A percentile compares a stretch with the other conserved stretches of the same genome.
Evolutionary conservation across 345 rosid genomes (phyloP).

Genomic region (Cardamine resedifolia): DNA sequence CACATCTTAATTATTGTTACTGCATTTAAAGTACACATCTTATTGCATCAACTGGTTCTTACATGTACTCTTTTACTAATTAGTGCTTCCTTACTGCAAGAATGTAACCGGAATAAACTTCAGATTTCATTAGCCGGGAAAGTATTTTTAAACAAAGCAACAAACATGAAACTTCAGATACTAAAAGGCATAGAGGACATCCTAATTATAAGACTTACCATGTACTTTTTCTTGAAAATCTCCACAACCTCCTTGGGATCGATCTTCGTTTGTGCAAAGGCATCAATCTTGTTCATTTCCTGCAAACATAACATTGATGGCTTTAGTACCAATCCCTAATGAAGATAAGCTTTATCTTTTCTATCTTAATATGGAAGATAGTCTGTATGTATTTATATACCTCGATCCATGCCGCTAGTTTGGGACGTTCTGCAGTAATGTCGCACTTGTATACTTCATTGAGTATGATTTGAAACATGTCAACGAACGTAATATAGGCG

Average conservation of each 20-base stretch:
- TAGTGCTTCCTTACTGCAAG: slow-evolving; percentile 30
- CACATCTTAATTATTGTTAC: no score
- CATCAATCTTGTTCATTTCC: slow-evolving; percentile 74
- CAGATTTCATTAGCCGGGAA: not conserved
- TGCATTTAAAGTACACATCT: not conserved
- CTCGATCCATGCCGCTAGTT: slow-evolving; percentile 74
- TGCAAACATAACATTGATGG: slow-evolving; percentile 29
- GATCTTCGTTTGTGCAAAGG: slow-evolving; percentile 61
- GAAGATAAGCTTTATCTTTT: not conserved
- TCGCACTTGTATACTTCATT: slow-evolving; percentile 53
- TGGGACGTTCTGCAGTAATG: slow-evolving; percentile 69
- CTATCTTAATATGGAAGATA: slow-evolving; percentile 4
- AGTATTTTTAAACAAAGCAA: not conserved
- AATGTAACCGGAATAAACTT: not conserved
- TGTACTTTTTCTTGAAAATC: slow-evolving; percentile 46
- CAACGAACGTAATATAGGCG: slow-evolving; percentile 67
- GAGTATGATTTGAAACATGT: slow-evolving; percentile 59
- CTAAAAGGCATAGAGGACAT: not conserved
- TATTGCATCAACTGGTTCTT: slow-evolving; percentile 9
- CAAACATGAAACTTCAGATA: not conserved
- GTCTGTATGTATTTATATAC: slow-evolving; percentile 32
- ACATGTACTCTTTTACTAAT: not conserved
- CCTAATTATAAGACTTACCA: slow-evolving; percentile 41
- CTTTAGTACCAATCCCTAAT: not conserved
- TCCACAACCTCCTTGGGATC: slow-evolving; percentile 54